phyloP scores from a whole-genome alignment of 768 basidiomycete species.

The Lactifluus hygrophoroides region DNA sequence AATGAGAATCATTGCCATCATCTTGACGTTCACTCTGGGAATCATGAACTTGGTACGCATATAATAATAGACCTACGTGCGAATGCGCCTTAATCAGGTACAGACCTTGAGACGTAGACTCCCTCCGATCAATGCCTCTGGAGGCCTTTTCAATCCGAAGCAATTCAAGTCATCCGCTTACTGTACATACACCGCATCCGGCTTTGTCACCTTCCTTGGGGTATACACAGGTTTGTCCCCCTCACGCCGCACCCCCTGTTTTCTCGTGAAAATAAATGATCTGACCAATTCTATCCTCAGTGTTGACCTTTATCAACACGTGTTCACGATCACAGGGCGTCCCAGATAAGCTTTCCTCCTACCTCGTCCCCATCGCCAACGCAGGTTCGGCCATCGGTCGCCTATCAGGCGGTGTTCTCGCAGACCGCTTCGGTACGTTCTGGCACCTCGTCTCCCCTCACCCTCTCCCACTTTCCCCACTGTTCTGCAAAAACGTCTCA shows the following conservation, averaged over 20 bases:
- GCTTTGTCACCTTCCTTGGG: constrained; percentile 53
- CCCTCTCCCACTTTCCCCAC: neutral
- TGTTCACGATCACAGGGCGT: constrained; percentile 46
- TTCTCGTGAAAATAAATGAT: neutral
- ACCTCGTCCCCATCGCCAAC: constrained; percentile 62
- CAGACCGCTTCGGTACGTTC: constrained; percentile 43
- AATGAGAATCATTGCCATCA: constrained; percentile 59
- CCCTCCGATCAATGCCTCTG: constrained; percentile 42
- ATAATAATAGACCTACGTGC: constrained; percentile 3
- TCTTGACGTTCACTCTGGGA: constrained; percentile 44
- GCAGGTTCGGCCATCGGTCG: constrained; percentile 57
- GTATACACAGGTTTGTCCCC: constrained; percentile 39
- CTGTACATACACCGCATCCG: constrained; percentile 48
- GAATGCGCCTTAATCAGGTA: constrained; percentile 18
- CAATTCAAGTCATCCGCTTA: constrained; percentile 46
- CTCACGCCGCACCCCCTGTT: too few species aligned
- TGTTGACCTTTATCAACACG: constrained; percentile 59
- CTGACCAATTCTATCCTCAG: constrained; percentile 28
- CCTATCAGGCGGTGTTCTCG: constrained; percentile 41
- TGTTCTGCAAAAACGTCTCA: neutral
- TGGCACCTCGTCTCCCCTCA: too few species aligned
- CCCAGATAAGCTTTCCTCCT: constrained; percentile 44
- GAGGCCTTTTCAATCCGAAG: constrained; percentile 55
- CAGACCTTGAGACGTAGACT: constrained; percentile 36
- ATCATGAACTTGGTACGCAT: constrained; percentile 42